Evolutionary conservation across 78 protist genomes (phyloP).

Genomic region (Bigelowiella natans): DNA sequence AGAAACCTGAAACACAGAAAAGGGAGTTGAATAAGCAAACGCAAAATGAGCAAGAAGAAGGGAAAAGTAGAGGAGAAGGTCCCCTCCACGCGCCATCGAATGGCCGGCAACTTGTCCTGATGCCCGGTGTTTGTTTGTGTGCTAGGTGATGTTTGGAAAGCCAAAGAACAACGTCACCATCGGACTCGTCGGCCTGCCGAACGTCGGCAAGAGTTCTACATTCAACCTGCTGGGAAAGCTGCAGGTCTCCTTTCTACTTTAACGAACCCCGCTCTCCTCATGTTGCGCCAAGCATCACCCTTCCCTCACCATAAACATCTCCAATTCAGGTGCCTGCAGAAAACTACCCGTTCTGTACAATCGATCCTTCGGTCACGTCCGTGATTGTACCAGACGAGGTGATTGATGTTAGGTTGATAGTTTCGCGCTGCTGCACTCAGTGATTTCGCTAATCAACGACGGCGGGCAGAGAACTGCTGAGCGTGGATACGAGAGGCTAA

Average conservation of each 20-base stretch:
- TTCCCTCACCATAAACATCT: no score
- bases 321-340: slow-evolving; percentile 14
- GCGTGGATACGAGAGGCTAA: no score
- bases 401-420: no score
- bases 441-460: no score
- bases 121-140: neutral
- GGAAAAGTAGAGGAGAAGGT: neutral
- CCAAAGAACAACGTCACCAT: neutral
- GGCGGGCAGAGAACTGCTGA: no score
- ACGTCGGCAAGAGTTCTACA: slow-evolving; percentile 32
- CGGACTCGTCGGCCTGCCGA: slow-evolving; percentile 39
- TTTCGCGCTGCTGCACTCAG: no score
- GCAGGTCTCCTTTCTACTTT: no score
- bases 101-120: neutral
- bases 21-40: no score
- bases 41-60: neutral
- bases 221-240: slow-evolving; percentile 15
- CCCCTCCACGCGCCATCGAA: neutral
- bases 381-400: neutral
- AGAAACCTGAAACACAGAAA: no score
- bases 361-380: slow-evolving; percentile 1
- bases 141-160: neutral
- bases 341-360: slow-evolving; percentile 39
- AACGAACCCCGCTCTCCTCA: no score
- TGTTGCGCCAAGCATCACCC: no score